Percentiles rank a stretch among this genome's conserved stretches.
Evolutionary conservation across 805 yeast species (phyloP).

Genomic region (Pichia membranifaciens): DNA sequence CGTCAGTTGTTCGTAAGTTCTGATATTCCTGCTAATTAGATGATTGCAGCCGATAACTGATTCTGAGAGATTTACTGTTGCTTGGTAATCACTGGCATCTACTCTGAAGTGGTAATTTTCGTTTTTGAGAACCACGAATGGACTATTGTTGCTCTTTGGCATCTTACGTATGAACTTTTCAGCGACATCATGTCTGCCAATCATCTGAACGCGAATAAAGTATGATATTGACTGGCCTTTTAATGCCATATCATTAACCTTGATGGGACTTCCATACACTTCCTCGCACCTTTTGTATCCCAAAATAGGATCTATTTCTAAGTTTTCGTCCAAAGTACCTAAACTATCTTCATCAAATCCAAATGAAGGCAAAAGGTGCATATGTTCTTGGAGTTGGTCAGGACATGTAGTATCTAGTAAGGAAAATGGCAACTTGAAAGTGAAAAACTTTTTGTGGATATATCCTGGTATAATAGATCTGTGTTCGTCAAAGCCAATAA

Average conservation of each 20-base stretch:
- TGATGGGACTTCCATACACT: slow-evolving; percentile 44
- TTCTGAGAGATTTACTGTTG: background rate
- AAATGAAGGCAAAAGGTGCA: slow-evolving; percentile 35
- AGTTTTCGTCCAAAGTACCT: slow-evolving; percentile 10
- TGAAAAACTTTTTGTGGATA: slow-evolving; percentile 49
- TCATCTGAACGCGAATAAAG: slow-evolving; percentile 46
- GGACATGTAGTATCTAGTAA: slow-evolving; percentile 50
- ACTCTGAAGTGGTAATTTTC: slow-evolving; percentile 18
- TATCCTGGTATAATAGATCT: slow-evolving; percentile 40
- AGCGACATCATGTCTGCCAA: slow-evolving; percentile 34
- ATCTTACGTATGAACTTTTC: slow-evolving; percentile 16
- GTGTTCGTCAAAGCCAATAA: slow-evolving; percentile 36
- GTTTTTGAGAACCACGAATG: slow-evolving; percentile 17
- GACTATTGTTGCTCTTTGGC: slow-evolving; percentile 14
- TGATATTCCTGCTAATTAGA: background rate
- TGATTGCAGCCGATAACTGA: background rate
- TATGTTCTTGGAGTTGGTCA: slow-evolving; percentile 33
- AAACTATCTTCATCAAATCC: slow-evolving; percentile 26
- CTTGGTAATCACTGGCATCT: slow-evolving; percentile 1
- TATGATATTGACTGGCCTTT: slow-evolving; percentile 41
- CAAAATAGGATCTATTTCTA: slow-evolving; percentile 32
- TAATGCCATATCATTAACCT: slow-evolving; percentile 40
- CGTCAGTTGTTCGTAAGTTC: slow-evolving; percentile 8
- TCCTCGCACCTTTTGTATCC: slow-evolving; percentile 47
- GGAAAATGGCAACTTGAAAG: slow-evolving; percentile 48